Evolutionary conservation across 129 eudicot genomes (phyloP).

Genomic region (Tanacetum coccineum): DNA sequence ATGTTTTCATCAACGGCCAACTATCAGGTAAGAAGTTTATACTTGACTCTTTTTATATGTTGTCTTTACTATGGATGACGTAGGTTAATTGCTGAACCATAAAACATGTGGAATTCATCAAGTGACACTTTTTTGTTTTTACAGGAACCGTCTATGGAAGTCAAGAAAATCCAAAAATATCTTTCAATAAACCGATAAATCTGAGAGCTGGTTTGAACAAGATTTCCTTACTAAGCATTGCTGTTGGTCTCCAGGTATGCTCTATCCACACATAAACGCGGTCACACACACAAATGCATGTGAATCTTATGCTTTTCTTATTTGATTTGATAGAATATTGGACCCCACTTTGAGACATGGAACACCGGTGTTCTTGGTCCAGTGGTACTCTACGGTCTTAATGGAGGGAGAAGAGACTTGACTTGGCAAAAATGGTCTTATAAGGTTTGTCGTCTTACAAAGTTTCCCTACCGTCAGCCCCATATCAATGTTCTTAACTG

Average conservation of each 20-base stretch:
- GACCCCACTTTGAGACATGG: constrained; percentile 90
- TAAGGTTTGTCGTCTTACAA: constrained; percentile 53
- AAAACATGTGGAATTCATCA: constrained; percentile 3
- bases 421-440: constrained; percentile 99
- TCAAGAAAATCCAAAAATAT: constrained; percentile 42
- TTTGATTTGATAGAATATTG: constrained; percentile 56
- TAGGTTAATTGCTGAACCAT: not conserved
- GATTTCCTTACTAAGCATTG: constrained; percentile 63
- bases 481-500: constrained; percentile 18
- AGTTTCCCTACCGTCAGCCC: not conserved
- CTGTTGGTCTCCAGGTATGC: constrained; percentile 75
- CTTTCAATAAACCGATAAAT: constrained; percentile 45
- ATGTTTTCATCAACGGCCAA: constrained; percentile 82
- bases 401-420: constrained; percentile 84
- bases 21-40: constrained; percentile 45
- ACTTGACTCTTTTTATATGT: not conserved
- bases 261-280: not conserved
- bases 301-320: constrained; percentile 8
- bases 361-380: constrained; percentile 99
- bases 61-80: too few relatives aligned
- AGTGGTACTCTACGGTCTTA: constrained; percentile 74
- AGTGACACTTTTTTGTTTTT: constrained; percentile 10
- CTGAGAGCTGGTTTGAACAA: constrained; percentile 61
- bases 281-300: not conserved
- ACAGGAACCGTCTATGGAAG: constrained; percentile 61